phyloP scores from a whole-genome alignment of 192 early-diverging fungal species.

The Haplosporangium gracile region DNA sequence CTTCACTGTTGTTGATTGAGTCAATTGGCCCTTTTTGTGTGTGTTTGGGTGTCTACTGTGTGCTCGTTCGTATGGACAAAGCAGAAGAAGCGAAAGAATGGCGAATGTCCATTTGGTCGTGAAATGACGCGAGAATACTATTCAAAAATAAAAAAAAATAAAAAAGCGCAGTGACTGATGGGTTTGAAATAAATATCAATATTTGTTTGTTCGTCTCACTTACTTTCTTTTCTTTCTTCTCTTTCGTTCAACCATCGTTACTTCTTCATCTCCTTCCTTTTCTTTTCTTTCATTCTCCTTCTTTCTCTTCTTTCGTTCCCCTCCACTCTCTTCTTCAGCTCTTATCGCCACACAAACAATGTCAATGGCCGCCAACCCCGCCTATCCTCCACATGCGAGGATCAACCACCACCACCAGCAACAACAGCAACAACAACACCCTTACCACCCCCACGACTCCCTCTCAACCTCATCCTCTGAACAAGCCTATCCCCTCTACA shows the following conservation, averaged over 20 bases:
- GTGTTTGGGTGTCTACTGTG: not conserved
- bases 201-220: not conserved
- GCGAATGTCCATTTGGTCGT: not conserved
- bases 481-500: constrained; percentile 31
- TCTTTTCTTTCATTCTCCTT: not conserved
- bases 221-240: not conserved
- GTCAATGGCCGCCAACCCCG: constrained; percentile 20
- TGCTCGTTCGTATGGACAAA: too few relatives aligned
- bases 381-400: constrained; percentile 25
- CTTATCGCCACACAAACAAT: not conserved
- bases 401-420: constrained; percentile 7
- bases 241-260: not conserved
- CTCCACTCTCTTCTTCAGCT: not conserved
- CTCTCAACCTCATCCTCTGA: constrained; percentile 15
- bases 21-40: not conserved
- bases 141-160: too few relatives aligned
- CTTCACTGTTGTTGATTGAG: not conserved
- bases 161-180: not conserved
- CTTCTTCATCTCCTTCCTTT: not conserved
- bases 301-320: not conserved
- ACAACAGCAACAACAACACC: constrained; percentile 7
- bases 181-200: too few relatives aligned
- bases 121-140: constrained; percentile 39
- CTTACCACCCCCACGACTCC: constrained; percentile 21
- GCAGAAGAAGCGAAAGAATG: not conserved